These are phyloP conservation scores for Talaromyces sp. DNA, from an alignment of 2,329 filamentous ascomycete species.

Conservation along the genomic window DNA sequence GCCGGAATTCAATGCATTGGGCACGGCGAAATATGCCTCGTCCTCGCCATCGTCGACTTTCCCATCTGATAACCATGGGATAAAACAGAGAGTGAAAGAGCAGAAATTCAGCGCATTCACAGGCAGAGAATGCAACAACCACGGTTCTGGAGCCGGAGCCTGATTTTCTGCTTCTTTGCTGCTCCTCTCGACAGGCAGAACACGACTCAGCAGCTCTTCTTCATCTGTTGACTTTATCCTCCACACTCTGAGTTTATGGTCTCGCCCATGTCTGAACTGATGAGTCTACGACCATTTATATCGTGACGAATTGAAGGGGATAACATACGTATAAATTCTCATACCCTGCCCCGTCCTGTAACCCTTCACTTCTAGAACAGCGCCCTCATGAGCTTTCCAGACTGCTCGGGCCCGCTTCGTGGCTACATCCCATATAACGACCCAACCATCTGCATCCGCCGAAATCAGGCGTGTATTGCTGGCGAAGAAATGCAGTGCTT, in stretches of 20 bases:
- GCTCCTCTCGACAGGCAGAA: slow-evolving; percentile 67
- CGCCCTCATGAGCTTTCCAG: slow-evolving; percentile 79
- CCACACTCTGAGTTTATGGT: slow-evolving; percentile 86
- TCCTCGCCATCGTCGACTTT: slow-evolving; percentile 11
- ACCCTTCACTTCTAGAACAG: slow-evolving; percentile 70
- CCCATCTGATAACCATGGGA: slow-evolving; percentile 20
- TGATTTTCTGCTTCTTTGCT: slow-evolving; percentile 44
- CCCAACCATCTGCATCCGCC: slow-evolving; percentile 85
- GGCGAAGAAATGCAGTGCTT: slow-evolving; percentile 70
- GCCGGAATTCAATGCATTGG: slow-evolving; percentile 72
- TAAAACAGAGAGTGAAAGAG: slow-evolving; percentile 66
- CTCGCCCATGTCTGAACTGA: slow-evolving; percentile 77
- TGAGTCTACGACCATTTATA: not conserved
- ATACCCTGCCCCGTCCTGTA: slow-evolving; percentile 52
- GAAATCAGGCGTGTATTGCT: slow-evolving; percentile 75
- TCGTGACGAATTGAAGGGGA: not conserved
- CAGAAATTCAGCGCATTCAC: slow-evolving; percentile 98
- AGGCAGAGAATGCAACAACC: slow-evolving; percentile 77
- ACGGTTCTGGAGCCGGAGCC: slow-evolving; percentile 56
- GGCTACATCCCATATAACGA: slow-evolving; percentile 80
- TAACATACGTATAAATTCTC: slow-evolving; percentile 76
- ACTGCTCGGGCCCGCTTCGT: slow-evolving; percentile 78
- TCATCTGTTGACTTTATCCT: slow-evolving; percentile 65
- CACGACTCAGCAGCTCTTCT: slow-evolving; percentile 55
- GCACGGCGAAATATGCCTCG: slow-evolving; percentile 70